These are phyloP conservation scores for Pseudogymnoascus sp. DNA, from an alignment of 2,329 filamentous ascomycete genomes.

Conservation along the genomic window DNA sequence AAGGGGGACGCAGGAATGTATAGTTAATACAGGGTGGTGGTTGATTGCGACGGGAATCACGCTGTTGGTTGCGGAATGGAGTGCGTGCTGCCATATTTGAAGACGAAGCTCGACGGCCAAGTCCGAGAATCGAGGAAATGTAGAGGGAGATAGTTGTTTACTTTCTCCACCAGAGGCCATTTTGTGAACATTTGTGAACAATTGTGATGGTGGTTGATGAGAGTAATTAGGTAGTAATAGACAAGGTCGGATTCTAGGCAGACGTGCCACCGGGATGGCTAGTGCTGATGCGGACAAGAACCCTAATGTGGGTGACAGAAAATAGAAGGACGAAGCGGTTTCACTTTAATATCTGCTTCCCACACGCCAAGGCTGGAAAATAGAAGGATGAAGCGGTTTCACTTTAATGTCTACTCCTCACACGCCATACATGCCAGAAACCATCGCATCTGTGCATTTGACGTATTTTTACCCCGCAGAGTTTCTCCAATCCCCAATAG, in stretches of 20 bases:
- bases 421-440: too few relatives aligned
- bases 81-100: conserved; percentile 13
- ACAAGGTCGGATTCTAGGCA: conserved; percentile 9
- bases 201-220: conserved; percentile 9
- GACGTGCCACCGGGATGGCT: neutral
- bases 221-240: conserved; percentile 8
- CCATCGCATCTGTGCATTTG: too few relatives aligned
- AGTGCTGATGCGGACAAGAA: too few relatives aligned
- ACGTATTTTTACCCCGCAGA: too few relatives aligned
- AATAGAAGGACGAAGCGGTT: too few relatives aligned
- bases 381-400: too few relatives aligned
- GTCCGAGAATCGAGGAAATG: conserved; percentile 11
- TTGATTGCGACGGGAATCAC: conserved; percentile 12
- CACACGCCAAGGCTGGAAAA: too few relatives aligned
- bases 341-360: too few relatives aligned
- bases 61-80: conserved; percentile 10
- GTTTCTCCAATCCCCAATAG: too few relatives aligned
- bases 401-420: too few relatives aligned
- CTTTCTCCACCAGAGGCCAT: conserved; percentile 11
- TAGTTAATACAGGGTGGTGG: conserved; percentile 11
- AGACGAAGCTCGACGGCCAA: conserved; percentile 10
- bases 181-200: conserved; percentile 11
- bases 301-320: too few relatives aligned
- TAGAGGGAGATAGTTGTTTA: conserved; percentile 10
- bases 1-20: conserved; percentile 11